Base-by-base conservation (phyloP, 192 early-diverging fungal species). In the Coemansia umbellata region DNA sequence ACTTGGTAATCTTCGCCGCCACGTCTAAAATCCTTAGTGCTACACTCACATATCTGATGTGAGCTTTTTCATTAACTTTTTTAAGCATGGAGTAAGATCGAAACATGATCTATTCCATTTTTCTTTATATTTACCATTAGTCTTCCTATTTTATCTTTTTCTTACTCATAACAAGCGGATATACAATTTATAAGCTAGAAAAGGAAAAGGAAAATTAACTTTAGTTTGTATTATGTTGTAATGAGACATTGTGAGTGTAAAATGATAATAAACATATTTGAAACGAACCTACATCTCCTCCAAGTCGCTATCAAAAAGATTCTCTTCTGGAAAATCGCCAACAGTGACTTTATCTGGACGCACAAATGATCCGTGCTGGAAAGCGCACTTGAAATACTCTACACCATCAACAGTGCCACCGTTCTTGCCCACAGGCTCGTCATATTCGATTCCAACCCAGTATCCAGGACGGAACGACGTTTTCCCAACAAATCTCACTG, bases 371-470 rank as follows among this genome's bases (percentile, higher is more conserved):
- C 94, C 96, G 52, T 91, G 80, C 5, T 87, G 85, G 18, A 74
- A 56, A 8, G 78, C 69, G 57, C 86, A 90, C 3, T 72, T 64
- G 58, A 98, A 98, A 55, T 96, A 98, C 7, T 31, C 47, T 14
- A 74, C 77, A 8, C 89, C 91, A 51, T 87, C 74, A 1, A 94
- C 87, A 15, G 80, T 84, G 11, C 96, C 96, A 70, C 95, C 80
- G 66, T 98, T 88, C 67, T 93, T 96, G 22, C 96, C 96, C 35
- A 96, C 60, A 0, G 96, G 96, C 58, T 98, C 96, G 52, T 98
- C 96, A 50, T 92, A 95, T 57, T 94, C 84, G 14, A 98, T 69
- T 51, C 96, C 96, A 15, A 96, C 85, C 95, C 95, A 98, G 43
- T 79, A 81, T 4, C 96, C 96, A 0, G 84, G 69, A 58, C 93